These are phyloP conservation scores for Closterium sp. DNA, from an alignment of 139 green algal species.

Conservation along the genomic window DNA sequence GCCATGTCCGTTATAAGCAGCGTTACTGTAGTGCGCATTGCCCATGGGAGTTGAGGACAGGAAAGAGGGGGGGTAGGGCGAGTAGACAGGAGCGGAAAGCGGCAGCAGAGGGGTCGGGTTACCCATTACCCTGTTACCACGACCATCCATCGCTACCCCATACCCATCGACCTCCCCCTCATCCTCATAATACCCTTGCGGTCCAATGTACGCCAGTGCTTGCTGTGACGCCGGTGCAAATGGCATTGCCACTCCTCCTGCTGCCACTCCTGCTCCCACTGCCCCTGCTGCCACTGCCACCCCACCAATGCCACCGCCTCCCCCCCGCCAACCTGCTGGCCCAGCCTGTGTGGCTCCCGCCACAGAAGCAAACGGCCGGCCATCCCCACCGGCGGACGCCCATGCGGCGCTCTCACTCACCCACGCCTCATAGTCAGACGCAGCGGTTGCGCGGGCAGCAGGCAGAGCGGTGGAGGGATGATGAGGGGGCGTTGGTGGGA, in stretches of 20 bases:
- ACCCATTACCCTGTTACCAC: neutral
- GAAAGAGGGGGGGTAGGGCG: neutral
- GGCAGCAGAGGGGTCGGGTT: neutral
- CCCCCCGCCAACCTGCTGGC: too few relatives aligned
- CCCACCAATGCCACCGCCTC: too few relatives aligned
- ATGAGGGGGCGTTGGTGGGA: neutral
- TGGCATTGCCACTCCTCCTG: neutral
- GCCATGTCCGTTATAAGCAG: neutral
- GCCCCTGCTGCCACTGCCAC: too few relatives aligned
- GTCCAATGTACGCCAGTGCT: neutral
- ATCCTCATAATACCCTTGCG: neutral
- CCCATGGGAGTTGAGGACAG: neutral
- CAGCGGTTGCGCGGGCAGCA: neutral
- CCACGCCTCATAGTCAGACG: neutral
- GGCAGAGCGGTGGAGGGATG: neutral
- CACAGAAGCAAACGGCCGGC: neutral
- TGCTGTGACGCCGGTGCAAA: neutral
- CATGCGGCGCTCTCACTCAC: neutral
- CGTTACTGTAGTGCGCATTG: neutral
- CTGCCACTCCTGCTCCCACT: neutral
- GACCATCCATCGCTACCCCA: neutral
- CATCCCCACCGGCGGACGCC: neutral
- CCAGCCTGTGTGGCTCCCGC: too few relatives aligned
- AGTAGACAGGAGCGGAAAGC: neutral
- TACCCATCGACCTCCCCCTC: neutral